Evolutionary conservation across 805 yeast genomes (phyloP), one percentile per base, ranked within the genome.

Genomic region (Barnettozyma californica): DNA sequence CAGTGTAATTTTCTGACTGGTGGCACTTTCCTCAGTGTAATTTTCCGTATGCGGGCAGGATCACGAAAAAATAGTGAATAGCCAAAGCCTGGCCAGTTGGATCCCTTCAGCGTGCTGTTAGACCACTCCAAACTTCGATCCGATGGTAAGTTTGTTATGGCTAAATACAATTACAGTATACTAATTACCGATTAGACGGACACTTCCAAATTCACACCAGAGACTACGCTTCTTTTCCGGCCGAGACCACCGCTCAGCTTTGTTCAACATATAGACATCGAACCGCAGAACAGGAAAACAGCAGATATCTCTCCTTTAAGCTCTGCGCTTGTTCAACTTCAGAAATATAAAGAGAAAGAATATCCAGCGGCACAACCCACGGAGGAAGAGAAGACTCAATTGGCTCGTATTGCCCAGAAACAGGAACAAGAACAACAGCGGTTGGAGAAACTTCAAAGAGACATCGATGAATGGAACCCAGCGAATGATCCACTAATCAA

Each of bases 381-480:
- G 14, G 44, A 29, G 9, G 57, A 71, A 5, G 72, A 70, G 36
- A 64, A 66, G 4, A 46, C 55, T 44, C 58, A 62, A 38, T 66
- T 67, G 50, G 53, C 50, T 20, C 64, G 61, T 41, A 56, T 59
- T 48, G 53, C 62, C 20, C 57, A 56, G 37, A 64, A 63, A 39
- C 51, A 58, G 37, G 60, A 54, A 39, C 62, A 58, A 41, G 55
- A 47, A 26, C 49, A 47, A 38, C 50, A 49, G 16, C 56, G 53
- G 35, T 56, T 59, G 44, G 61, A 58, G 45, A 53, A 61, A 26
- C 53, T 79, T 26, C 67, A 73, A 29, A 58, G 65, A 9, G 71
- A 66, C 19, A 53, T 69, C 13, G 48, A 58, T 3, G 51, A 61
- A 1, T 78, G 87, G 86, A 65, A 80, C 45, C 89, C 91, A 0